Percentiles rank a stretch among this genome's conserved stretches.
These are phyloP conservation scores for Leucosporidium yakuticum DNA, from an alignment of 768 basidiomycete genomes.

Conservation along the genomic window DNA sequence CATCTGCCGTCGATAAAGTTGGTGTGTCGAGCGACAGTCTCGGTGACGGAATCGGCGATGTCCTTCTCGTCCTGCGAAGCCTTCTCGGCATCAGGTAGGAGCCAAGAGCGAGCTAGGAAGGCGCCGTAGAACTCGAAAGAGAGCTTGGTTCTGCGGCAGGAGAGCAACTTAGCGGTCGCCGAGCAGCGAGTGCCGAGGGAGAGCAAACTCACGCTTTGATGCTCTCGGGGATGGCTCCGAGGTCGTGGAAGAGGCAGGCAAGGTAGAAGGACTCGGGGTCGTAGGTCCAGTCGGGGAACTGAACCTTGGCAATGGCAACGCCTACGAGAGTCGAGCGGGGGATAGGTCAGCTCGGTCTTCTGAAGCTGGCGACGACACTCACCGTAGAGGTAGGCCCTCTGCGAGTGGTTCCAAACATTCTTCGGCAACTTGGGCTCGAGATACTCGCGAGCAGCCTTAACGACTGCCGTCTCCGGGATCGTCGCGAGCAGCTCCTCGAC, in stretches of 20 bases:
- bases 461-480: constrained; percentile 48
- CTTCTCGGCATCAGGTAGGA: constrained; percentile 40
- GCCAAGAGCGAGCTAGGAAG: constrained; percentile 52
- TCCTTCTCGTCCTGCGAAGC: constrained; percentile 45
- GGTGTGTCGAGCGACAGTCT: constrained; percentile 45
- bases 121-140: constrained; percentile 57
- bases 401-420: constrained; percentile 52
- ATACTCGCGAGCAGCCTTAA: constrained; percentile 46
- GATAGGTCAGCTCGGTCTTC: too few relatives aligned
- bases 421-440: constrained; percentile 48
- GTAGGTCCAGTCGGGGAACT: constrained; percentile 52
- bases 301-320: constrained; percentile 50
- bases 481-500: constrained; percentile 50
- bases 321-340: constrained; percentile 40
- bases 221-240: constrained; percentile 47
- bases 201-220: background rate
- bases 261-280: constrained; percentile 53
- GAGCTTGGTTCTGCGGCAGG: constrained; percentile 50
- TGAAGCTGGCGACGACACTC: constrained; percentile 4
- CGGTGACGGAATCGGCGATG: constrained; percentile 54
- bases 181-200: background rate
- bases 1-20: constrained; percentile 49
- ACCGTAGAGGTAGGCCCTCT: constrained; percentile 55
- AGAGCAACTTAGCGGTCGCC: background rate
- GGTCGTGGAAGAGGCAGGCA: constrained; percentile 53